These are phyloP conservation scores for Kluyveromyces lactis DNA, from an alignment of 805 yeast species.

Conservation along the genomic window DNA sequence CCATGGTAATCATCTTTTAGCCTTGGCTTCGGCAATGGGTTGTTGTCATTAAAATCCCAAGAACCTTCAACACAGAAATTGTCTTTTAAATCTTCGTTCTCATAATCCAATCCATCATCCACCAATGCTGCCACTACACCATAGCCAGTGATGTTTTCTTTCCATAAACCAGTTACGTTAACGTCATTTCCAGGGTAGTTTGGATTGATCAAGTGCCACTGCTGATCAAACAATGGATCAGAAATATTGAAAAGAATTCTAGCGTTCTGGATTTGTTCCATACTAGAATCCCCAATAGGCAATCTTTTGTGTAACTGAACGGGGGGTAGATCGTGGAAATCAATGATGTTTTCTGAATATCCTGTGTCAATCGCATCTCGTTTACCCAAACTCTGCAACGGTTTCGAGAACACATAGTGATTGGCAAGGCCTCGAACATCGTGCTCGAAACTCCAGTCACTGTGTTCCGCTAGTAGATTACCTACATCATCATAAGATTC, in stretches of 20 bases:
- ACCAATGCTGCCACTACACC: constrained; percentile 82
- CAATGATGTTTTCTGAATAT: constrained; percentile 18
- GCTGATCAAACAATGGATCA: constrained; percentile 77
- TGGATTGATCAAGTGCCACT: constrained; percentile 89
- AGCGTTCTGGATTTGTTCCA: constrained; percentile 38
- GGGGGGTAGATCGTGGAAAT: constrained; percentile 50
- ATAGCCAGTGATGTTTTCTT: constrained; percentile 66
- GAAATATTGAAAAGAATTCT: constrained; percentile 48
- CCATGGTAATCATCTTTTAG: constrained; percentile 86
- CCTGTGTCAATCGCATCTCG: background rate
- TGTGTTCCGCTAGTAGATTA: constrained; percentile 33
- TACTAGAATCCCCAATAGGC: constrained; percentile 56
- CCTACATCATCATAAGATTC: constrained; percentile 37
- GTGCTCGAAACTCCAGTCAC: constrained; percentile 54
- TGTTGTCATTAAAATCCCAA: constrained; percentile 84
- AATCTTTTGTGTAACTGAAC: constrained; percentile 46
- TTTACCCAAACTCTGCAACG: constrained; percentile 1
- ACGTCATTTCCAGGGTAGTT: constrained; percentile 72
- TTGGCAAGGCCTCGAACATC: constrained; percentile 50
- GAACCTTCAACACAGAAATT: constrained; percentile 75
- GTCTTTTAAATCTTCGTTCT: constrained; percentile 59
- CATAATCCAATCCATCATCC: constrained; percentile 90
- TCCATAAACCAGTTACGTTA: constrained; percentile 83
- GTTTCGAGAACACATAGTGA: constrained; percentile 60
- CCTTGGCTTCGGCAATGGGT: constrained; percentile 69